phyloP scores from a whole-genome alignment of 2,329 filamentous ascomycete species.

The Alternaria viburni region DNA sequence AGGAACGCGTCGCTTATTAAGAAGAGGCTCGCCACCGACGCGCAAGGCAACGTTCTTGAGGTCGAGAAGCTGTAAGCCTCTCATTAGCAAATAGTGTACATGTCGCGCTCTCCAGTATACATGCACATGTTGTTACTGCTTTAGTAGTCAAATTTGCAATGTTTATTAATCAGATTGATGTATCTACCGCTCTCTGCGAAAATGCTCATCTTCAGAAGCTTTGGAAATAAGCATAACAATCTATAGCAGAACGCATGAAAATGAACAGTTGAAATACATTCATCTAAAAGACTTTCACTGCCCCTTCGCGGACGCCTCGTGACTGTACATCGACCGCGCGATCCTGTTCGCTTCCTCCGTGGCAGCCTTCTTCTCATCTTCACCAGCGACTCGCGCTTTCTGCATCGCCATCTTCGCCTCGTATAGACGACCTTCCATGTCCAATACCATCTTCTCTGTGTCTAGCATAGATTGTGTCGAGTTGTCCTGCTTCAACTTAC shows the following conservation, averaged over 20 bases:
- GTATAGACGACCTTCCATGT: slow-evolving; percentile 7
- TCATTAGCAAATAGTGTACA: not conserved
- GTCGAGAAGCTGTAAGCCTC: slow-evolving; percentile 30
- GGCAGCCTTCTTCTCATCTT: not conserved
- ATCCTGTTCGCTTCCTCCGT: not conserved
- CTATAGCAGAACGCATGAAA: not conserved
- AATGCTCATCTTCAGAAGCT: not conserved
- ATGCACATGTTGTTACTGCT: not conserved
- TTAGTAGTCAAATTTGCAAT: not conserved
- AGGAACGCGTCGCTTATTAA: slow-evolving; percentile 30
- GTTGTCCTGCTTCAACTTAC: not conserved
- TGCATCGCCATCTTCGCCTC: not conserved
- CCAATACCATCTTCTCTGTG: slow-evolving; percentile 8
- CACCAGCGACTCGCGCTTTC: not conserved
- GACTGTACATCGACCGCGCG: not conserved
- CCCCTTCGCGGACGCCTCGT: not conserved
- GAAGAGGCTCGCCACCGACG: slow-evolving; percentile 31
- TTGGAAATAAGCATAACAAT: not conserved
- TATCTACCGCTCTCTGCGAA: not conserved
- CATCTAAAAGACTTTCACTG: not conserved
- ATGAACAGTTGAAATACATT: not conserved
- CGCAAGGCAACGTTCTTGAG: slow-evolving; percentile 26
- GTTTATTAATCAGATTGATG: not conserved
- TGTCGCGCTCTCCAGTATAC: not conserved
- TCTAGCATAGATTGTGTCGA: slow-evolving; percentile 1